These are phyloP conservation scores for Delitschia confertaspora DNA, from an alignment of 495 filamentous ascomycete genomes.

Conservation along the genomic window DNA sequence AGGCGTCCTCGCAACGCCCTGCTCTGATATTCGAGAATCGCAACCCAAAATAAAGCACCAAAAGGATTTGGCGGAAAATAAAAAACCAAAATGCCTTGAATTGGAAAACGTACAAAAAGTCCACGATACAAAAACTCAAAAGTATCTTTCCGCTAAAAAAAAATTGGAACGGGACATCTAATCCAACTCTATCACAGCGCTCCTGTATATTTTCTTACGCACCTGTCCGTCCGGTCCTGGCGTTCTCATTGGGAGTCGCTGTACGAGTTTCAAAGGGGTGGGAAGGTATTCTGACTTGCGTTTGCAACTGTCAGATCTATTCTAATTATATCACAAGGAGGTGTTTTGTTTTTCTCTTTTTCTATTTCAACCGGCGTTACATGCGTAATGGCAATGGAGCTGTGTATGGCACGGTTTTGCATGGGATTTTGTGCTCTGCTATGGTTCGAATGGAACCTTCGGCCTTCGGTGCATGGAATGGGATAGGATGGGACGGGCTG, in stretches of 20 bases:
- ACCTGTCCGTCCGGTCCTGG: too few relatives aligned
- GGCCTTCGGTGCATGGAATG: too few relatives aligned
- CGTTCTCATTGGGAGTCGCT: too few relatives aligned
- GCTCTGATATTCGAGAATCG: neutral
- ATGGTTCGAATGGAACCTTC: neutral
- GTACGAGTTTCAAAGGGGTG: too few relatives aligned
- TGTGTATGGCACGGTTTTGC: neutral
- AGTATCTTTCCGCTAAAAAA: slow-evolving; percentile 6
- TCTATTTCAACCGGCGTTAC: neutral
- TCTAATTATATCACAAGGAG: too few relatives aligned
- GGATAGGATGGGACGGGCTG: neutral
- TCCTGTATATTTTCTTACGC: too few relatives aligned
- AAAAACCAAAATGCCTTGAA: slow-evolving; percentile 12
- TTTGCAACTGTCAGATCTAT: too few relatives aligned
- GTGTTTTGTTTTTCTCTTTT: neutral
- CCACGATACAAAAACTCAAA: slow-evolving; percentile 8
- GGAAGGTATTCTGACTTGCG: too few relatives aligned
- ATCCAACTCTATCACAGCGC: too few relatives aligned
- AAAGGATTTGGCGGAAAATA: too few relatives aligned
- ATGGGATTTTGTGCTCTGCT: neutral
- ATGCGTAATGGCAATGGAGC: neutral
- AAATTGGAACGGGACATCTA: neutral
- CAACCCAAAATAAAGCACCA: too few relatives aligned
- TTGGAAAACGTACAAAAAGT: slow-evolving; percentile 10
- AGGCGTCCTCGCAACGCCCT: neutral